A percentile compares a stretch with the other conserved stretches of the same genome.
phyloP scores from a whole-genome alignment of 2,329 filamentous ascomycete genomes.

The Paecilomyces sp. region DNA sequence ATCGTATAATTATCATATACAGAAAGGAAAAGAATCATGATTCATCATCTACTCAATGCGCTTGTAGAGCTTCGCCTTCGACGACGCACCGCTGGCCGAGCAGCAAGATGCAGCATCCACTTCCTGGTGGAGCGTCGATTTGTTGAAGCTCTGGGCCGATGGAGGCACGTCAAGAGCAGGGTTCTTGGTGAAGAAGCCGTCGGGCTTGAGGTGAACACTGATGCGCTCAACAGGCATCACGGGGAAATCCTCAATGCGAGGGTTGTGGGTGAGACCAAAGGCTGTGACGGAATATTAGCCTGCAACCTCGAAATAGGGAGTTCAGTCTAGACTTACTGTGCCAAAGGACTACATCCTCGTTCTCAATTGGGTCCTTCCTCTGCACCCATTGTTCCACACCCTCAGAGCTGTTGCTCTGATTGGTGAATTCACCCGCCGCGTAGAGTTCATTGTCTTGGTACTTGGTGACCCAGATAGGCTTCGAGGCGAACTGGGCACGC shows the following conservation, averaged over 20 bases:
- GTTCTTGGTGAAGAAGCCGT: constrained; percentile 48
- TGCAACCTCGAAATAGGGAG: constrained; percentile 24
- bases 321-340: constrained; percentile 23
- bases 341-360: constrained; percentile 37
- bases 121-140: constrained; percentile 28
- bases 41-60: constrained; percentile 13
- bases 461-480: constrained; percentile 50
- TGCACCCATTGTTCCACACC: constrained; percentile 48
- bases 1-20: neutral
- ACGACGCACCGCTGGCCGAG: constrained; percentile 8
- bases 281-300: constrained; percentile 12
- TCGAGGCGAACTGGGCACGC: constrained; percentile 49
- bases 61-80: constrained; percentile 26
- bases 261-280: constrained; percentile 57
- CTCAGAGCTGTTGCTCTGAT: constrained; percentile 47
- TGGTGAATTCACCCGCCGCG: constrained; percentile 50
- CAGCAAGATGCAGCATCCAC: constrained; percentile 11
- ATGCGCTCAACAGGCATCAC: constrained; percentile 58
- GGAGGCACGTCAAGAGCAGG: constrained; percentile 43
- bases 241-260: constrained; percentile 59
- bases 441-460: constrained; percentile 48
- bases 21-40: neutral
- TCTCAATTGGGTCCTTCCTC: constrained; percentile 40
- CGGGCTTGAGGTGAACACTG: constrained; percentile 42
- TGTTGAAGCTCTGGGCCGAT: constrained; percentile 35